phyloP scores from a whole-genome alignment of 495 filamentous ascomycete genomes.

The Tuber borchii region DNA sequence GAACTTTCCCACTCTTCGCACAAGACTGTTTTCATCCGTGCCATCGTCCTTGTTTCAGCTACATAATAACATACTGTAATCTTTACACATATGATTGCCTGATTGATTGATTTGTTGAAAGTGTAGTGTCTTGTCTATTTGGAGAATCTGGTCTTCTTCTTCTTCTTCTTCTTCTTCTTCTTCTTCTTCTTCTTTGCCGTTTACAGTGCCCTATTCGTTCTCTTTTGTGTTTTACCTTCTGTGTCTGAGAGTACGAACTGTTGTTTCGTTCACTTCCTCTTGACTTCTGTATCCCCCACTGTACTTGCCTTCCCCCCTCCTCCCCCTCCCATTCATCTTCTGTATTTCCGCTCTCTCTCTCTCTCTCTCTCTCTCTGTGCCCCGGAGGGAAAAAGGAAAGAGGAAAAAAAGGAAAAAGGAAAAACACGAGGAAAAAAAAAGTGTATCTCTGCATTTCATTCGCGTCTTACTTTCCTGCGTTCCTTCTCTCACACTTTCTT shows the following conservation, averaged over 20 bases:
- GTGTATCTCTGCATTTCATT: conserved; percentile 2
- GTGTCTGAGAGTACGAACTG: background rate
- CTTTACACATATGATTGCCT: background rate
- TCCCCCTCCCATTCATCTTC: background rate
- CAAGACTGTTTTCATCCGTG: background rate
- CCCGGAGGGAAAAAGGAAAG: background rate
- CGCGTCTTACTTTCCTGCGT: background rate
- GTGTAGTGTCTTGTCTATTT: conserved; percentile 1
- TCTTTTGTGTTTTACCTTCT: background rate
- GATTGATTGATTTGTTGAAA: background rate
- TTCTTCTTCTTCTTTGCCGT: background rate
- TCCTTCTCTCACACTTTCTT: background rate
- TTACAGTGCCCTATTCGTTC: background rate
- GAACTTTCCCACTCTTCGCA: background rate
- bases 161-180: too few relatives aligned
- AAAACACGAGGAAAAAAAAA: background rate
- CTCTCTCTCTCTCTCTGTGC: background rate
- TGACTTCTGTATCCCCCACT: background rate
- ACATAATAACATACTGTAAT: background rate
- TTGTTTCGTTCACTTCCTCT: background rate
- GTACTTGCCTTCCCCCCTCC: background rate
- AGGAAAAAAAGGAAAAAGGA: background rate
- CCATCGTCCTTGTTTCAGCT: background rate
- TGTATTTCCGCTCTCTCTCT: background rate
- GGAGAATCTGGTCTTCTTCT: background rate